Percentiles rank a stretch among this genome's conserved stretches.
These are phyloP conservation scores for Pseudonitzschia delicatissima DNA, from an alignment of 108 stramenopile species.

Conservation along the genomic window DNA sequence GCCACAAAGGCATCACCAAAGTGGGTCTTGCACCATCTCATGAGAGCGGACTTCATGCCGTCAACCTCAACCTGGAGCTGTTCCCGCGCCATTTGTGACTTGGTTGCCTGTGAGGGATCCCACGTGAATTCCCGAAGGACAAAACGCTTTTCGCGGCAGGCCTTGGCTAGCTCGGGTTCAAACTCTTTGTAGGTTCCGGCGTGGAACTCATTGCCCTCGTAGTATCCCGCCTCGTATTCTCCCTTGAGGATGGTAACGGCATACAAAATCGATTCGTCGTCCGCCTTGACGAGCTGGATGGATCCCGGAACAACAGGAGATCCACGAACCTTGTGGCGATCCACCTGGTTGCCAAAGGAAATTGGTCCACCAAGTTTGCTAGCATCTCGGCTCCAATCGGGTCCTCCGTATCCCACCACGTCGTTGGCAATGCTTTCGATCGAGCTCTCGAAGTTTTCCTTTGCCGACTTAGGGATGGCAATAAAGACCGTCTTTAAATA, in stretches of 20 bases:
- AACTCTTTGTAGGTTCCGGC: constrained; percentile 86
- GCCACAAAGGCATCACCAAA: constrained; percentile 95
- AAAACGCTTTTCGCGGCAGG: constrained; percentile 90
- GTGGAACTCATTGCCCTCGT: constrained; percentile 85
- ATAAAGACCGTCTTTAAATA: constrained; percentile 90
- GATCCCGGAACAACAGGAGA: constrained; percentile 94
- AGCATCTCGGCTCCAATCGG: constrained; percentile 79
- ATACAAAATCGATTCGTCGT: constrained; percentile 83
- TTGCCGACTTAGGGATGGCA: constrained; percentile 65
- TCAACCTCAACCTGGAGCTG: constrained; percentile 87
- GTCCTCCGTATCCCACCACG: constrained; percentile 87
- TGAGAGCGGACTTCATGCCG: constrained; percentile 81
- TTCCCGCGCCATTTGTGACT: constrained; percentile 73
- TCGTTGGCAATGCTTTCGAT: constrained; percentile 67
- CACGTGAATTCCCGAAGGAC: constrained; percentile 84
- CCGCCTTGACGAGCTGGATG: constrained; percentile 63
- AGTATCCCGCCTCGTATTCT: constrained; percentile 92
- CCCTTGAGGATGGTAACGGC: constrained; percentile 89
- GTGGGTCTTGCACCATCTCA: constrained; percentile 97
- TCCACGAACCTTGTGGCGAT: constrained; percentile 80
- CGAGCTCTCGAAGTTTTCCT: constrained; percentile 64
- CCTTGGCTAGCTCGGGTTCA: constrained; percentile 76
- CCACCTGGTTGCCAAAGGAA: constrained; percentile 68
- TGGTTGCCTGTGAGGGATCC: constrained; percentile 78
- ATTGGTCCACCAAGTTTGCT: constrained; percentile 64